These are phyloP conservation scores for Colletotrichum agaves DNA, from an alignment of 2,329 filamentous ascomycete genomes.

Conservation along the genomic window DNA sequence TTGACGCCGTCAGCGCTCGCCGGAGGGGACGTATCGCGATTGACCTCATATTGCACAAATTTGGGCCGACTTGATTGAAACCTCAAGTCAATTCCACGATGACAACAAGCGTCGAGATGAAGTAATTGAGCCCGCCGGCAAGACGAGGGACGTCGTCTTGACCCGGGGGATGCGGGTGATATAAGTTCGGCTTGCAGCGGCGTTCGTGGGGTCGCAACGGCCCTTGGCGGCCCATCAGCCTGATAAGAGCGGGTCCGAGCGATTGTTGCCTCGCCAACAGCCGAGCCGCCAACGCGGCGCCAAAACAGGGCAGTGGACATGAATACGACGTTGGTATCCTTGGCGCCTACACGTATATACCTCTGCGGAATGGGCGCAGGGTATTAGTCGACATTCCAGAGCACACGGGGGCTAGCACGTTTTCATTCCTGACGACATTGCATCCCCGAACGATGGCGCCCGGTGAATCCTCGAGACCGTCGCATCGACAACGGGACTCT, in stretches of 20 bases:
- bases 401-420: slow-evolving; percentile 14
- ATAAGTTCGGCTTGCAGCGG: slow-evolving; percentile 40
- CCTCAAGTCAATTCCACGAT: slow-evolving; percentile 1
- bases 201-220: slow-evolving; percentile 39
- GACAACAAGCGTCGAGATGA: slow-evolving; percentile 10
- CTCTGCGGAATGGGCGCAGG: slow-evolving; percentile 18
- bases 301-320: slow-evolving; percentile 38
- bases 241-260: slow-evolving; percentile 40
- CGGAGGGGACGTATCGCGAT: slow-evolving; percentile 29
- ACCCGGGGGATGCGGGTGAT: slow-evolving; percentile 36
- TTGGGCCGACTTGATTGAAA: slow-evolving; percentile 16
- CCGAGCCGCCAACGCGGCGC: slow-evolving; percentile 39
- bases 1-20: slow-evolving; percentile 32
- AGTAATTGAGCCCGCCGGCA: slow-evolving; percentile 15
- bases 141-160: slow-evolving; percentile 30
- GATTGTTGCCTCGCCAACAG: slow-evolving; percentile 57
- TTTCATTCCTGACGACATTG: slow-evolving; percentile 39
- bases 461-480: slow-evolving; percentile 46
- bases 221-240: slow-evolving; percentile 10
- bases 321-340: slow-evolving; percentile 34
- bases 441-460: slow-evolving; percentile 48
- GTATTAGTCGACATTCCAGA: slow-evolving; percentile 23
- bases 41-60: slow-evolving; percentile 29
- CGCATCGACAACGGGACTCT: slow-evolving; percentile 45
- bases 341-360: slow-evolving; percentile 20